Evolutionary conservation across 768 basidiomycete genomes (phyloP).

Genomic region (Termitomyces sp.): DNA sequence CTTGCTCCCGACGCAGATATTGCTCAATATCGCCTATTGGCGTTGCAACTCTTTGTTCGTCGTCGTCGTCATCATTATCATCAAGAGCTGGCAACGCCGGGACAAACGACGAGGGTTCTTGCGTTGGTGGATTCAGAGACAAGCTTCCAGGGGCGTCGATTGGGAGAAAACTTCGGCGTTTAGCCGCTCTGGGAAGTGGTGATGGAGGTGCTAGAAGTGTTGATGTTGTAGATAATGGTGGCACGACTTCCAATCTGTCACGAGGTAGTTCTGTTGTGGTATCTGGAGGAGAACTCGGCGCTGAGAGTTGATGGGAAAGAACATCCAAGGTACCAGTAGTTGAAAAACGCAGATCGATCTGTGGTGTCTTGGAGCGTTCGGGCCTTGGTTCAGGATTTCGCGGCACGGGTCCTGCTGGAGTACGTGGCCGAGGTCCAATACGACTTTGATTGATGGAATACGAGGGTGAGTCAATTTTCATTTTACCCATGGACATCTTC

Average conservation of each 20-base stretch:
- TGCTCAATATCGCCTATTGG: conserved; percentile 47
- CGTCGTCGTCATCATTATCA: conserved; percentile 21
- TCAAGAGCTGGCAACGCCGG: conserved; percentile 41
- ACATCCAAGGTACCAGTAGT: conserved; percentile 59
- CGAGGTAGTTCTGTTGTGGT: conserved; percentile 17
- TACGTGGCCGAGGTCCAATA: conserved; percentile 24
- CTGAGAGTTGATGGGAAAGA: conserved; percentile 27
- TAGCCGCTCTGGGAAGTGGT: conserved; percentile 47
- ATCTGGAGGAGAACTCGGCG: conserved; percentile 22
- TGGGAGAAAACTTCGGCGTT: conserved; percentile 86
- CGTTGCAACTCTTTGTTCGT: conserved; percentile 28
- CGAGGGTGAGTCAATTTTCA: conserved; percentile 59
- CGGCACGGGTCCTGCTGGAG: conserved; percentile 21
- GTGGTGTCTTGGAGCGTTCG: conserved; percentile 41
- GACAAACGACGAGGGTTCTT: conserved; percentile 58
- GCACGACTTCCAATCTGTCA: conserved; percentile 21
- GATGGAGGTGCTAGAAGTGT: conserved; percentile 38
- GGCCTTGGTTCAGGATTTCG: conserved; percentile 19
- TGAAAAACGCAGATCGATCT: conserved; percentile 68
- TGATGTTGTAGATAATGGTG: conserved; percentile 14
- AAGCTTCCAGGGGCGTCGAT: conserved; percentile 58
- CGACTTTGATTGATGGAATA: conserved; percentile 29
- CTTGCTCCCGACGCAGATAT: conserved; percentile 59
- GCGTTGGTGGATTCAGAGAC: conserved; percentile 53
- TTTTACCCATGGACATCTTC: conserved; percentile 98